Conservation (phyloP, 164 flowering plant species). For the Warburgia ugandensis region DNA sequence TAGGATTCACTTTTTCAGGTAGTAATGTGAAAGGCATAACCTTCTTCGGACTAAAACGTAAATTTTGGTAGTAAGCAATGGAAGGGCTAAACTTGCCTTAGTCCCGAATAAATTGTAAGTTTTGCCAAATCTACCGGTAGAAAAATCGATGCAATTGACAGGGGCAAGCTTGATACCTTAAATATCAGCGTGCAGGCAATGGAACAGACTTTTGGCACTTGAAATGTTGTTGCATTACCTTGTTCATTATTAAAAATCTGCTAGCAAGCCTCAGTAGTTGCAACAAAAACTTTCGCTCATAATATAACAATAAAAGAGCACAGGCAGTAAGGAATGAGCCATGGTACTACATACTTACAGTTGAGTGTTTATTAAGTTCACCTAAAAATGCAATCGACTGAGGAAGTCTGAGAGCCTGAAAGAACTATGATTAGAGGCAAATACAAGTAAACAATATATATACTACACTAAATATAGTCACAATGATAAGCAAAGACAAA, state of each 20-base stretch:
- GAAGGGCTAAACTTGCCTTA: no score
- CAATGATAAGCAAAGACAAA: conserved; percentile 13
- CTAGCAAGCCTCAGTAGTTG: neutral
- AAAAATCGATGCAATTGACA: neutral
- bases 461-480: neutral
- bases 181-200: conserved; percentile 8
- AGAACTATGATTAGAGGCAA: conserved; percentile 1
- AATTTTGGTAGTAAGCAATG: no score
- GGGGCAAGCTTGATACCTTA: conserved; percentile 10
- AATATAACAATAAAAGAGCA: neutral
- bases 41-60: no score
- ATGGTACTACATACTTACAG: neutral
- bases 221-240: conserved; percentile 7
- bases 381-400: conserved; percentile 42
- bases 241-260: neutral
- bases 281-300: neutral
- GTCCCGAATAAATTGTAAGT: no score
- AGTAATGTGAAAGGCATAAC: no score
- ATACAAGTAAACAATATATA: neutral
- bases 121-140: no score
- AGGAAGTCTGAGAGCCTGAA: conserved; percentile 91
- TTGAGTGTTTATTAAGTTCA: neutral
- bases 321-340: neutral
- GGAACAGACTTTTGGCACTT: conserved; percentile 7
- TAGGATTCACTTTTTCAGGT: no score